Evolutionary conservation across 371 early-diverging fungal species (phyloP), one percentile per base, ranked within the genome.

Genomic region (Zychaea mexicana): DNA sequence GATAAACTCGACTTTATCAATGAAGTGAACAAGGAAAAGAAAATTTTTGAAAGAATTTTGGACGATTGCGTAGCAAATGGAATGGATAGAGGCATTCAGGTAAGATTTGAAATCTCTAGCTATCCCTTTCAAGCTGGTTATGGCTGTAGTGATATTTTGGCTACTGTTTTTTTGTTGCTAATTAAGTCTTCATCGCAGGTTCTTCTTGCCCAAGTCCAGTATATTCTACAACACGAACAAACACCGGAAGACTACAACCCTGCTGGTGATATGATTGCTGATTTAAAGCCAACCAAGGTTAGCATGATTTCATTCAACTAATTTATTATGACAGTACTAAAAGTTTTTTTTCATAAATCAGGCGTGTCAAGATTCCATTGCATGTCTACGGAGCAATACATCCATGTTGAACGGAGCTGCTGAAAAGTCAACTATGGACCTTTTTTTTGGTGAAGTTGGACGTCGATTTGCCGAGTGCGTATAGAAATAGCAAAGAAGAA

Each of bases 371-470:
- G 87, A 90, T 52, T 89, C 90, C 0, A 88, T 97, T 47, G 85
- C 86, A 47, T 93, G 93, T 73, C 71, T 97, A 63, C 85, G 86
- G 33, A 79, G 85, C 6, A 93, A 95, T 61, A 88, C 90, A 9
- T 82, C 88, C 58, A 82, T 92, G 70, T 64, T 95, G 62, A 71
- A 72, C 21, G 92, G 90, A 17, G 88, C 89, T 49, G 87, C 94
- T 3, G 96, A 97, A 60, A 91, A 91, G 65, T 75, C 90, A 28
- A 93, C 94, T n/a, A 85, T 95, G 72, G 93, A 94, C 61, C 89
- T 97, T 33, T 95, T 95, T 71, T 86, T 93, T 61, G 89, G 88
- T 59, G 98, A 97, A 68, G 83, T 97, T 46, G 95, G 93, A 19
- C 70, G 88, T 39, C 83, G 98, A 38, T 82, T 97, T 61, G 96